These are phyloP conservation scores for Debaryomycetaceae sp. DNA, from an alignment of 1,139 yeast species.

Conservation along the genomic window DNA sequence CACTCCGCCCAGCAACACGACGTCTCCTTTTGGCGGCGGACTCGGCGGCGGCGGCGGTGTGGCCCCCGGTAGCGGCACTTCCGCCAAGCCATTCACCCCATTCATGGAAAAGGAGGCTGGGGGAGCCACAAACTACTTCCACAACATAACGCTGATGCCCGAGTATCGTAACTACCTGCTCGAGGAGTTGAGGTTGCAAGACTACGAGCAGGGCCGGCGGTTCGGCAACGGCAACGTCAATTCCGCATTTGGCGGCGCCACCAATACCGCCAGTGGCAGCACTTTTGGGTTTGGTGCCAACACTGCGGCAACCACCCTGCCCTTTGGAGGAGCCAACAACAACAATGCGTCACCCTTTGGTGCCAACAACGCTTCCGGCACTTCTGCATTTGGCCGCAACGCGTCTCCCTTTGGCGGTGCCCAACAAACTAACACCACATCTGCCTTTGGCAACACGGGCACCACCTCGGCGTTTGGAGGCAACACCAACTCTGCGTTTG, in stretches of 20 bases:
- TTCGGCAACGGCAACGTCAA: constrained; percentile 43
- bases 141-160: constrained; percentile 84
- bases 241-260: constrained; percentile 19
- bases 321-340: constrained; percentile 9
- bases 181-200: constrained; percentile 87
- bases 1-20: constrained; percentile 13
- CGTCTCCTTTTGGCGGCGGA: constrained; percentile 18
- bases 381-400: constrained; percentile 24
- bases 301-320: constrained; percentile 12
- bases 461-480: constrained; percentile 17
- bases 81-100: constrained; percentile 61
- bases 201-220: constrained; percentile 73
- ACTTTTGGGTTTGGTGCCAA: constrained; percentile 18
- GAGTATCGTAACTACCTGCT: constrained; percentile 77
- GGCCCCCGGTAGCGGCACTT: constrained; percentile 61
- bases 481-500: constrained; percentile 14
- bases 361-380: constrained; percentile 12
- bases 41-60: constrained; percentile 26
- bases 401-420: constrained; percentile 19
- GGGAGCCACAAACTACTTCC: constrained; percentile 56
- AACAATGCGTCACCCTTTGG: constrained; percentile 21
- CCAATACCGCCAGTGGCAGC: constrained; percentile 17
- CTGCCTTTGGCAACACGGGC: constrained; percentile 21
- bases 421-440: constrained; percentile 13
- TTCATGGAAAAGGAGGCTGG: constrained; percentile 70